Evolutionary conservation across 2,329 filamentous ascomycete genomes (phyloP).

Genomic region (Dactylonectria macrodidyma): DNA sequence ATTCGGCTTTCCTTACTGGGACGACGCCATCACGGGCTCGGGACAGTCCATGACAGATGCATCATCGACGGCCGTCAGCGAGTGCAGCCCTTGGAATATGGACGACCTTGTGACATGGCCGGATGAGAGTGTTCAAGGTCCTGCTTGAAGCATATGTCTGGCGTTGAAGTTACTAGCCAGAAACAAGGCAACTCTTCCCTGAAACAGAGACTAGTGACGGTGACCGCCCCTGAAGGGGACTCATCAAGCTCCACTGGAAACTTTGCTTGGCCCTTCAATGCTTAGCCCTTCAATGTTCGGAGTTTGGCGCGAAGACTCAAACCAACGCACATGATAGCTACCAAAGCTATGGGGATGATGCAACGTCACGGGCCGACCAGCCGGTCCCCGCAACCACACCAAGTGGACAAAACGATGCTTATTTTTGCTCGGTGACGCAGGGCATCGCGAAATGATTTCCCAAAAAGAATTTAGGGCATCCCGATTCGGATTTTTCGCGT

Average conservation of each 20-base stretch:
- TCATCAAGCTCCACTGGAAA: not conserved
- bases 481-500: not conserved
- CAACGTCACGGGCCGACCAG: not conserved
- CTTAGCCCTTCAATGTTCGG: not conserved
- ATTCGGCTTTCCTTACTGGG: constrained; percentile 38
- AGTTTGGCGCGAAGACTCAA: not conserved
- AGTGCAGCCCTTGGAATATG: constrained; percentile 39
- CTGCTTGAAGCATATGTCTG: not conserved
- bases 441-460: not conserved
- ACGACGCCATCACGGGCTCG: constrained; percentile 29
- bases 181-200: not conserved
- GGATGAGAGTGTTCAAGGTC: constrained; percentile 10
- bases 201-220: not conserved
- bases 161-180: not conserved
- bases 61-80: constrained; percentile 25
- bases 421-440: not conserved
- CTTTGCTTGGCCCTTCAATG: not conserved
- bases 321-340: too few relatives aligned
- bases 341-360: not conserved
- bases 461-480: not conserved
- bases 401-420: not conserved
- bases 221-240: not conserved
- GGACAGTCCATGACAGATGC: constrained; percentile 27
- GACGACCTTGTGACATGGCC: constrained; percentile 45
- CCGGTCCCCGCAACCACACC: not conserved